Evolutionary conservation across 169 alveolate genomes (phyloP).

Genomic region (Plasmodium falciparum): DNA sequence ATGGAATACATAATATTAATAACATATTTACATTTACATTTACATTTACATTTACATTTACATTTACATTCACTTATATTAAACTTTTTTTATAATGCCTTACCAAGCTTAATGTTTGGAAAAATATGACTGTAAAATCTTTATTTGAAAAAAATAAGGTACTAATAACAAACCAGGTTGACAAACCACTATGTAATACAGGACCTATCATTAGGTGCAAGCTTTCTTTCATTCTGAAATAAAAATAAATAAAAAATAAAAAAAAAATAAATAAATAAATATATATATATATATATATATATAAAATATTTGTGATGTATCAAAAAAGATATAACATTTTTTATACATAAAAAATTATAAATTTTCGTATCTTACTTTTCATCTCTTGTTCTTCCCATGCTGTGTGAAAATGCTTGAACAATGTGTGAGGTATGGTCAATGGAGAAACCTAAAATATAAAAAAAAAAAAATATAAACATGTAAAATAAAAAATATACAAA

Average conservation of each 20-base stretch:
- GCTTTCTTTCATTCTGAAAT: slow-evolving; percentile 85
- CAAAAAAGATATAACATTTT: too few species aligned
- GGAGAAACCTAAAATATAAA: slow-evolving; percentile 80
- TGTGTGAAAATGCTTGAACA: slow-evolving; percentile 88
- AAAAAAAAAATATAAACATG: not conserved
- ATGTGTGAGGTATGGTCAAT: slow-evolving; percentile 89
- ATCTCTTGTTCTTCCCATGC: slow-evolving; percentile 84
- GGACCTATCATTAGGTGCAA: slow-evolving; percentile 88
- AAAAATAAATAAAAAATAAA: not conserved
- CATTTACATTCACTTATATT: not conserved
- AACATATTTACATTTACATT: not conserved
- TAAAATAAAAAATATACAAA: not conserved
- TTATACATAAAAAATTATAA: not conserved
- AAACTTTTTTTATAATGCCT: not conserved
- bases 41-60: too few species aligned
- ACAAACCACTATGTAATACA: slow-evolving; percentile 87
- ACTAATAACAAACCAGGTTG: slow-evolving; percentile 87
- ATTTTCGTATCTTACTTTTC: slow-evolving; percentile 47
- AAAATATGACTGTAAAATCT: slow-evolving; percentile 85
- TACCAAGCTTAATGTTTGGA: slow-evolving; percentile 88
- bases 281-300: too few species aligned
- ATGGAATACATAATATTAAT: not conserved
- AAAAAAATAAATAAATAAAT: not conserved
- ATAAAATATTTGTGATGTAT: too few species aligned
- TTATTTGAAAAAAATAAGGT: slow-evolving; percentile 84